These are phyloP conservation scores for Tuber melanosporum DNA, from an alignment of 495 filamentous ascomycete genomes.

Conservation along the genomic window DNA sequence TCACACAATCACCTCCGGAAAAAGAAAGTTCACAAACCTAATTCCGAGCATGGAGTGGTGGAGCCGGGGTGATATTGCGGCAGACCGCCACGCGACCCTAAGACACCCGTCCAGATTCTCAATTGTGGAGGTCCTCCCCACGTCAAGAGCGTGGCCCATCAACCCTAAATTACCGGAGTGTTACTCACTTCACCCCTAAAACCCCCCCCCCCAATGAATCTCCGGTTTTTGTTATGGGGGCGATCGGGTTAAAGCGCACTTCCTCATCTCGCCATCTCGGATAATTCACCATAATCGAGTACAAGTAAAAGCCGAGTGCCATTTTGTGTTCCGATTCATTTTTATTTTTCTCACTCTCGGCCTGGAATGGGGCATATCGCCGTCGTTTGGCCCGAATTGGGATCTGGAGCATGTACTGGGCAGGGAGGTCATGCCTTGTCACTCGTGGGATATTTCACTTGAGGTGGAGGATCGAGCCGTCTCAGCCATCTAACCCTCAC, in stretches of 20 bases:
- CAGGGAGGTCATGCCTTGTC: neutral
- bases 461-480: neutral
- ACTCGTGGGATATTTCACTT: neutral
- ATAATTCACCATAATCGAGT: neutral
- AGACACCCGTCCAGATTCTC: neutral
- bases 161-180: neutral
- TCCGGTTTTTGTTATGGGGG: neutral
- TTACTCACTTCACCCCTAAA: neutral
- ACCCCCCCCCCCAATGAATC: neutral
- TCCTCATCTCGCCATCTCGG: neutral
- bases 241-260: neutral
- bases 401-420: neutral
- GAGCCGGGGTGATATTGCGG: neutral
- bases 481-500: neutral
- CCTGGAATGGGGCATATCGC: neutral
- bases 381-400: neutral
- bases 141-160: neutral
- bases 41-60: neutral
- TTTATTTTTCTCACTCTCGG: neutral
- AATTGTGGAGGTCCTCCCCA: neutral
- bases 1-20: neutral
- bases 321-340: neutral
- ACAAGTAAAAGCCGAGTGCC: neutral
- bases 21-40: neutral
- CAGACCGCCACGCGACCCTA: neutral